Percentiles rank a stretch among this genome's conserved stretches.
phyloP scores from a whole-genome alignment of 371 early-diverging fungal species.

The Mucor circinelloides region DNA sequence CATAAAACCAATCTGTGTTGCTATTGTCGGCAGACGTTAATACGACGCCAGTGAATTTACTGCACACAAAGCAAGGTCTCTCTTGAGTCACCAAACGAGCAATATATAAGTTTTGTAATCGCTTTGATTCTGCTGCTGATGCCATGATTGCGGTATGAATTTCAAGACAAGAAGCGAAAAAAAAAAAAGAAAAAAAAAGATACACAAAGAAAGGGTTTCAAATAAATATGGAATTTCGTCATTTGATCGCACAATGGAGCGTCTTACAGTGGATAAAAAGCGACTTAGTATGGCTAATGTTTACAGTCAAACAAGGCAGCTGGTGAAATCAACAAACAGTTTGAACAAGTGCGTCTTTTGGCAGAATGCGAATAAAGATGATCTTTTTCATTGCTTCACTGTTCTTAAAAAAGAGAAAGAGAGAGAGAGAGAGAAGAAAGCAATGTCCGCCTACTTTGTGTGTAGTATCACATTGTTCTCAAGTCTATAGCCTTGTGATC shows the following conservation, averaged over 20 bases:
- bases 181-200: conserved; percentile 63
- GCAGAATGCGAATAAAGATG: no score
- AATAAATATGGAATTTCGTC: neutral
- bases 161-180: conserved; percentile 49
- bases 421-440: neutral
- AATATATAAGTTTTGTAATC: conserved; percentile 56
- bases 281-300: neutral
- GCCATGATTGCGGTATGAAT: conserved; percentile 19
- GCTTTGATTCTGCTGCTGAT: neutral
- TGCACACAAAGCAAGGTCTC: conserved; percentile 63
- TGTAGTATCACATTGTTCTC: neutral
- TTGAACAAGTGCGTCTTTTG: no score
- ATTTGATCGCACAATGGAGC: neutral
- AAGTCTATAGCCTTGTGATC: conserved; percentile 5
- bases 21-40: conserved; percentile 55
- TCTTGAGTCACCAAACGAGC: conserved; percentile 55
- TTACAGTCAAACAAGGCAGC: no score
- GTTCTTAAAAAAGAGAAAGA: no score
- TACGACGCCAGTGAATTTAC: conserved; percentile 58
- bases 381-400: neutral
- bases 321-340: no score
- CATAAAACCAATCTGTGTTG: conserved; percentile 62
- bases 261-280: neutral
- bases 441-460: neutral
- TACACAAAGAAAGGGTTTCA: neutral